Evolutionary conservation across 306 rosid genomes (phyloP).

Genomic region (Arachis hypogaea): DNA sequence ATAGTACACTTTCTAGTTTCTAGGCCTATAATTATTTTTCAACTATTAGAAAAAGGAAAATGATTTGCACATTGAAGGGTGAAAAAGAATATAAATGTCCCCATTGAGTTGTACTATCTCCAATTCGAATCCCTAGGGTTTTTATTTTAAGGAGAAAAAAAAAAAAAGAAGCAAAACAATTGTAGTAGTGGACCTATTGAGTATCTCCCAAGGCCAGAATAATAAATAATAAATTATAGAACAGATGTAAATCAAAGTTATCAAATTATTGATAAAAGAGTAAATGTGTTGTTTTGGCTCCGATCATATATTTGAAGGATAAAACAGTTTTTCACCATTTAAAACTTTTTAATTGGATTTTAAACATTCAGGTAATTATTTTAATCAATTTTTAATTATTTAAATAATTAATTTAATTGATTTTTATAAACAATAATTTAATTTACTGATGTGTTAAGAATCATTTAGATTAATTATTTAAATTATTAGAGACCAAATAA

Average conservation of each 20-base stretch:
- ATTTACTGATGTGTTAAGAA: no score
- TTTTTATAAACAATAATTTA: no score
- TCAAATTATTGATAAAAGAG: constrained; percentile 19
- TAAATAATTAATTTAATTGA: no score
- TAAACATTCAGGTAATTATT: no score
- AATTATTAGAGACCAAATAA: no score
- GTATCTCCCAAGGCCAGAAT: constrained; percentile 34
- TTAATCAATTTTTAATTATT: no score
- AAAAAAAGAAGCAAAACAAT: constrained; percentile 1
- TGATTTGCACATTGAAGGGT: constrained; percentile 38
- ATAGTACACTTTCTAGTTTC: constrained; percentile 1
- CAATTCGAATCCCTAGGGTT: constrained; percentile 46
- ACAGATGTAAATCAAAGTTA: background rate
- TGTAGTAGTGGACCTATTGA: constrained; percentile 34
- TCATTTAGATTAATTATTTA: no score
- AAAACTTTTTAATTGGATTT: no score
- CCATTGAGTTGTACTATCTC: constrained; percentile 36
- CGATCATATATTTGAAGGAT: no score
- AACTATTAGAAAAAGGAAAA: constrained; percentile 4
- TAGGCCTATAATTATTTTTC: constrained; percentile 12
- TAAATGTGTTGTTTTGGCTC: no score
- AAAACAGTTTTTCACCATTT: no score
- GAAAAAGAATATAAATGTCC: constrained; percentile 22
- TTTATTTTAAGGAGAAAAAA: background rate
- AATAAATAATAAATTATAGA: background rate